Evolutionary conservation across 768 basidiomycete genomes (phyloP).

Genomic region (Galerina sulciceps): DNA sequence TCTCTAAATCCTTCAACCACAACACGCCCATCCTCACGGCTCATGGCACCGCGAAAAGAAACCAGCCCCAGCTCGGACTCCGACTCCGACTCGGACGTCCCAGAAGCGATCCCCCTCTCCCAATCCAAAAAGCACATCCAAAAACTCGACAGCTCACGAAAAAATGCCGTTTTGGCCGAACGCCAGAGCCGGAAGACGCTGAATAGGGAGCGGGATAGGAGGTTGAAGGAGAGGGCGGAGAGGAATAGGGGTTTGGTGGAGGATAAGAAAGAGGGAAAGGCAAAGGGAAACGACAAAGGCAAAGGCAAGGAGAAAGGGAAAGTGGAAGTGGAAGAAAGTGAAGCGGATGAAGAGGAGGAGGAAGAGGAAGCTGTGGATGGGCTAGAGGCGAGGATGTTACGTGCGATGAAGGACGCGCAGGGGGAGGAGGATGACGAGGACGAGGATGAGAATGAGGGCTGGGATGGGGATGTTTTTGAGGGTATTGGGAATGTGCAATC

Average conservation of each 20-base stretch:
- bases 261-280: constrained; percentile 11
- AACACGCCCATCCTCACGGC: background rate
- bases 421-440: constrained; percentile 27
- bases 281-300: constrained; percentile 3
- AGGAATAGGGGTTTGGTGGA: constrained; percentile 16
- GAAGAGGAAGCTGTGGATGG: constrained; percentile 9
- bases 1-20: no score
- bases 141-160: constrained; percentile 38
- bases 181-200: constrained; percentile 44
- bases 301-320: constrained; percentile 15
- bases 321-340: background rate
- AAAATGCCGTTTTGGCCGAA: constrained; percentile 38
- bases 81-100: constrained; percentile 39
- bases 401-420: constrained; percentile 45
- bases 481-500: constrained; percentile 23
- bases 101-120: constrained; percentile 53
- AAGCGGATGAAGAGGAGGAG: constrained; percentile 15
- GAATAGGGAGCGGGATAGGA: constrained; percentile 52
- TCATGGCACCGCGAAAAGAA: constrained; percentile 18
- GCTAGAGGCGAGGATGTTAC: constrained; percentile 39
- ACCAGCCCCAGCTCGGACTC: constrained; percentile 18
- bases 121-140: constrained; percentile 47
- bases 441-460: constrained; percentile 14
- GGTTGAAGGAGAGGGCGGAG: constrained; percentile 52
- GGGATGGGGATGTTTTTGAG: constrained; percentile 10